Conservation (phyloP, 352 stramenopile species). For the Pilasporangium apinafurcum region DNA sequence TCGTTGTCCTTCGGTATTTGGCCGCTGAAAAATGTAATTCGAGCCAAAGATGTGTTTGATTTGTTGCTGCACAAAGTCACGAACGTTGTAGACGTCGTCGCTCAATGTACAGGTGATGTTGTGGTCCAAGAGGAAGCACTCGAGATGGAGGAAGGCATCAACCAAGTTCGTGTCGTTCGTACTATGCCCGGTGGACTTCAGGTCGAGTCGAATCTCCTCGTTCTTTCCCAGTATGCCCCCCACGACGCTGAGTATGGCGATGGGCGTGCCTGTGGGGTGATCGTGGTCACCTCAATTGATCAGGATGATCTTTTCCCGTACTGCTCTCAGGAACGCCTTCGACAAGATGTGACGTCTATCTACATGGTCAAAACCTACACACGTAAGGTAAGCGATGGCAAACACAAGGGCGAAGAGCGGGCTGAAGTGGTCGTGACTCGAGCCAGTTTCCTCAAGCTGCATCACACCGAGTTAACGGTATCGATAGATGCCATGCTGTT, state of each 20-base stretch:
- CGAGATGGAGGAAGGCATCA: background rate
- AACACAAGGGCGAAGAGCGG: no score
- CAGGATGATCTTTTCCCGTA: no score
- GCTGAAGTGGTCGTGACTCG: conserved; percentile 23
- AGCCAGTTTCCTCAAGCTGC: conserved; percentile 13
- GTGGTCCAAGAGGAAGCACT: no score
- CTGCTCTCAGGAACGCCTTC: no score
- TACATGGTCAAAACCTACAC: no score
- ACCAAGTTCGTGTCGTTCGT: background rate
- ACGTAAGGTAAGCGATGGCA: no score
- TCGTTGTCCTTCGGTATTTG: conserved; percentile 26
- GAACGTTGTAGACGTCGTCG: no score
- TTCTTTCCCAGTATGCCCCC: background rate
- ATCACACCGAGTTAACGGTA: conserved; percentile 14
- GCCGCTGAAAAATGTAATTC: conserved; percentile 30
- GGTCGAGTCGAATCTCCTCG: conserved; percentile 1
- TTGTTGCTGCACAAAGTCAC: conserved; percentile 34
- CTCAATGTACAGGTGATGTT: no score
- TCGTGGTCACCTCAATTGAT: conserved; percentile 1
- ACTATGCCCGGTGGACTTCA: background rate
- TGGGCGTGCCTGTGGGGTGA: background rate
- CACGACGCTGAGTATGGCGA: background rate
- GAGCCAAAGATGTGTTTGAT: conserved; percentile 46
- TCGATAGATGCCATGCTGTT: conserved; percentile 4
- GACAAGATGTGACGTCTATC: no score